Evolutionary conservation across 768 basidiomycete species (phyloP).

Genomic region (Kwoniella bestiolae): DNA sequence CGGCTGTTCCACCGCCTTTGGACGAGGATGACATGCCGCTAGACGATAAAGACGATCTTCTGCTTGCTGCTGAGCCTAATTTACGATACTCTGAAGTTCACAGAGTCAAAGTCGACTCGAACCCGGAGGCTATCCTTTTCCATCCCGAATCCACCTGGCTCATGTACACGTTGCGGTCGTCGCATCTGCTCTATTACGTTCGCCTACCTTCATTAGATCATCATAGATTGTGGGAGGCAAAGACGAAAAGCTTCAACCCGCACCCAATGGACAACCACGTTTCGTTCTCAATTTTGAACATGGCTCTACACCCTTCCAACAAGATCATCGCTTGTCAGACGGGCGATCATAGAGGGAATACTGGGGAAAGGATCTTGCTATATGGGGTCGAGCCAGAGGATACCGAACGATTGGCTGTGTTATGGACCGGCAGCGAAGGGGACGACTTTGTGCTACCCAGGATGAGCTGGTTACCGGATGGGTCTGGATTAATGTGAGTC

Average conservation of each 20-base stretch:
- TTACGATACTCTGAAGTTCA: conserved; percentile 42
- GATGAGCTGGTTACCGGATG: conserved; percentile 55
- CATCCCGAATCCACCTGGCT: conserved; percentile 42
- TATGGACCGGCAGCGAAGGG: conserved; percentile 52
- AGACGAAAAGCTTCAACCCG: conserved; percentile 53
- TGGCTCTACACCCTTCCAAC: conserved; percentile 51
- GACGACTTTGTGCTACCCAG: conserved; percentile 55
- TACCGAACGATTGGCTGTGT: conserved; percentile 39
- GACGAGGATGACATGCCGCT: conserved; percentile 33
- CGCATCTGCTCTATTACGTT: conserved; percentile 43
- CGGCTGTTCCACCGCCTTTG: conserved; percentile 2
- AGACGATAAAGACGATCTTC: conserved; percentile 46
- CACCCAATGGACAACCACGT: conserved; percentile 54
- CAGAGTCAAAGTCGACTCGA: conserved; percentile 42
- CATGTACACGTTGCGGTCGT: conserved; percentile 45
- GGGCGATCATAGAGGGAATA: conserved; percentile 52
- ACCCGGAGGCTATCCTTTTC: conserved; percentile 54
- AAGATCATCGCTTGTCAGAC: conserved; percentile 54
- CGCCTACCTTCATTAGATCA: conserved; percentile 7
- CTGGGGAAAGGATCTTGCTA: conserved; percentile 52
- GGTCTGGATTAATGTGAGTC: conserved; percentile 53
- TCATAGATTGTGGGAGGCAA: conserved; percentile 18
- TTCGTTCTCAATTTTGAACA: conserved; percentile 53
- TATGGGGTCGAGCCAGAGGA: conserved; percentile 49
- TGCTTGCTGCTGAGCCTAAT: conserved; percentile 44